Base-by-base conservation (phyloP, 2,329 filamentous ascomycete species). In the Cladosporium velox region DNA sequence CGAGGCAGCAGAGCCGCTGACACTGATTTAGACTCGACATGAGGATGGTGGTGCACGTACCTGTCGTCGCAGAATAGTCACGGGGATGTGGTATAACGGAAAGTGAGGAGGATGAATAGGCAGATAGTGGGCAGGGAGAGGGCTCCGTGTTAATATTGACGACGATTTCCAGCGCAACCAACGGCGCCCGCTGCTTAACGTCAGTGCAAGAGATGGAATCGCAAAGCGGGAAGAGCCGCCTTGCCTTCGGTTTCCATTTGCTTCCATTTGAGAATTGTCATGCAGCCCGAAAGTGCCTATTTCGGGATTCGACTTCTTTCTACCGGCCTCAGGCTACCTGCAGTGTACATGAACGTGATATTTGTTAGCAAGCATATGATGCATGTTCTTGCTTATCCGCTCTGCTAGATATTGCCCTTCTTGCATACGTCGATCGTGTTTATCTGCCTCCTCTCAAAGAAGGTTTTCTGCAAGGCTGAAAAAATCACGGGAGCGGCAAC, bases 91-190 rank as follows among this genome's bases (percentile, higher is more conserved):
- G 47, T 62, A 24, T 55, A 55, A n/a, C 41, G 10, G 52, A 44
- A 51, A 24, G 18, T 18, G 47, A 35, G 38, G 14, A 28, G 44
- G 57, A 44, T 34, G 59, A 47, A 26, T 26, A 24, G 34, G 21
- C 54, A 51, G 21, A 24, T 11, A 24, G 34, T 8, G 28, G 49
- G 15, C 55, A 58, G 55, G 24, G 55, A 58, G 55, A 35, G 24
- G 55, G 34, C 55, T 41, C 32, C n/a, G 55, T 58, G 55, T 38
- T 58, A 38, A 58, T 58, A 41, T 58, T 21, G 18, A 58, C 32
- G n/a, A 49, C 58, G 58, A 60, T 60, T 60, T 60, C 38, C 38
- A 58, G 55, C 32, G 55, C 58, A 49, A 32, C 38, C 58, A 41
- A 28, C 57, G 38, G 57, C 58, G 44, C 58, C 26, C 47, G 32